Percentiles rank a stretch among this genome's conserved stretches.
Conservation (phyloP, 2,329 filamentous ascomycete species). For the Gaeumannomyces sp. region DNA sequence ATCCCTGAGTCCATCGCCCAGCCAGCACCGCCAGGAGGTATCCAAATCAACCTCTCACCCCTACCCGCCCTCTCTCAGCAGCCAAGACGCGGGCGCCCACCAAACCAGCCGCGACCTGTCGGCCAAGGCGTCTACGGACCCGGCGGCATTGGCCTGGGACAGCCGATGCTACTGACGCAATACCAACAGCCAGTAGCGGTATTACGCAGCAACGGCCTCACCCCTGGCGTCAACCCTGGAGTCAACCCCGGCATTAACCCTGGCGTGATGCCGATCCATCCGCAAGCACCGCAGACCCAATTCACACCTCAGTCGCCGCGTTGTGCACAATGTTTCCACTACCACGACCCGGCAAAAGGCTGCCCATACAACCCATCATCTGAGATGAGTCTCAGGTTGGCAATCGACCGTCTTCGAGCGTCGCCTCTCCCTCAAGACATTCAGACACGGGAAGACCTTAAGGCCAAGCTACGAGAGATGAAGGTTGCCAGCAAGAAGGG, state of each 20-base stretch:
- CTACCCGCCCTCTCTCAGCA: neutral
- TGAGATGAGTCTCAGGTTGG: slow-evolving; percentile 22
- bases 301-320: neutral
- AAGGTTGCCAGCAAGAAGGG: slow-evolving; percentile 10
- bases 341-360: neutral
- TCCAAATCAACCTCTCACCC: neutral
- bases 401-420: slow-evolving; percentile 22
- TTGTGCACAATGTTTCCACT: neutral
- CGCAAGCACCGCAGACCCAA: neutral
- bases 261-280: no score
- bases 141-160: neutral
- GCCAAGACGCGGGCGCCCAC: neutral
- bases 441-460: neutral
- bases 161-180: no score
- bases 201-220: neutral
- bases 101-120: neutral
- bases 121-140: neutral
- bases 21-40: no score
- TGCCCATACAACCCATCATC: slow-evolving; percentile 10
- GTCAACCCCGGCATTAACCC: no score
- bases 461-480: slow-evolving; percentile 11
- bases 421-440: neutral
- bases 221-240: no score
- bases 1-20: neutral
- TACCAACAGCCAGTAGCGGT: neutral